Conservation (phyloP, 768 basidiomycete species). For the Termitomyces sp. region DNA sequence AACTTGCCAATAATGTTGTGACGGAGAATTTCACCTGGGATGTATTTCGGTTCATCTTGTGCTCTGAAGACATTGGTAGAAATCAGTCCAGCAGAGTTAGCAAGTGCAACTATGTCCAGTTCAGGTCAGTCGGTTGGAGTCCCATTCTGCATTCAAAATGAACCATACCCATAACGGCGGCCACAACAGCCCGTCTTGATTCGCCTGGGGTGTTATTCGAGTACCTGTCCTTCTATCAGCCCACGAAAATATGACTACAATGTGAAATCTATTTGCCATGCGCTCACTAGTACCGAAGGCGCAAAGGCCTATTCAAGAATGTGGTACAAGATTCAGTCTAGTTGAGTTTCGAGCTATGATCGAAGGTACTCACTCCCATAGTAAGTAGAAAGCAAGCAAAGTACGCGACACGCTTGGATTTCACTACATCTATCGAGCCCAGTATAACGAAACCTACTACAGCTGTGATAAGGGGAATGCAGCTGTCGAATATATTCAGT, state of each 20-base stretch:
- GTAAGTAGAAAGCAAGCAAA: constrained; percentile 53
- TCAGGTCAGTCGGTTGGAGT: neutral
- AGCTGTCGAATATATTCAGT: constrained; percentile 19
- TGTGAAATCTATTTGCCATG: constrained; percentile 24
- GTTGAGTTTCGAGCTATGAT: neutral
- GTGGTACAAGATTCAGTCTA: neutral
- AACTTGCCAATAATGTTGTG: neutral
- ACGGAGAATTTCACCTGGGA: constrained; percentile 27
- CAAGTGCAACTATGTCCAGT: constrained; percentile 34
- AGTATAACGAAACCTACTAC: constrained; percentile 40
- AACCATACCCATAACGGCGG: constrained; percentile 43
- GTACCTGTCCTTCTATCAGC: constrained; percentile 23
- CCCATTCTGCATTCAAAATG: neutral
- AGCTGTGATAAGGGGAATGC: constrained; percentile 34
- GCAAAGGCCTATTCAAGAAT: constrained; percentile 34
- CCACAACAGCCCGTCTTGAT: constrained; percentile 42
- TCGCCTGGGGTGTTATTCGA: constrained; percentile 47
- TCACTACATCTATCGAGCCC: constrained; percentile 37
- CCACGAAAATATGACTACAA: neutral
- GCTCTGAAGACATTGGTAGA: constrained; percentile 49
- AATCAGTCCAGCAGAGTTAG: constrained; percentile 44
- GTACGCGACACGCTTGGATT: constrained; percentile 40
- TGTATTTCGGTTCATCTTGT: constrained; percentile 44
- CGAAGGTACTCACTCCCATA: constrained; percentile 32
- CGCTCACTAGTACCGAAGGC: constrained; percentile 40